A percentile compares a stretch with the other conserved stretches of the same genome.
phyloP scores from a whole-genome alignment of 495 filamentous ascomycete genomes.

The Penicillium subrubescens region DNA sequence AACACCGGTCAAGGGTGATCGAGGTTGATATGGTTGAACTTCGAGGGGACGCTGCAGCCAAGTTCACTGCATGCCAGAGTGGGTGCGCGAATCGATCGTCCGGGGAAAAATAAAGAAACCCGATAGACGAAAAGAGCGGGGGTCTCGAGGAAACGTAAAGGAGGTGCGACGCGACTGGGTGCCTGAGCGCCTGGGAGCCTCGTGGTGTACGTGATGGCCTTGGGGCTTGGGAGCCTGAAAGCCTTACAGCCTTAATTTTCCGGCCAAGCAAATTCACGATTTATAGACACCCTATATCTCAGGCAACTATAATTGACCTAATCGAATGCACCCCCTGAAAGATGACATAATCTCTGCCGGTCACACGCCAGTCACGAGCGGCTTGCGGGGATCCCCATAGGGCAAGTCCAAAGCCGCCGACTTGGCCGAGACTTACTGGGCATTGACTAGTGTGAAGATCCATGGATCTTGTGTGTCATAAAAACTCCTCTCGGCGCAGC shows the following conservation, averaged over 20 bases:
- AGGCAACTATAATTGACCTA: background rate
- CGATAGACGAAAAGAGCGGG: conserved; percentile 9
- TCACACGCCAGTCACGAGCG: background rate
- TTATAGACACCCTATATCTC: background rate
- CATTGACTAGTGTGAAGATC: conserved; percentile 5
- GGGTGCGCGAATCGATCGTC: background rate
- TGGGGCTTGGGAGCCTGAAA: background rate
- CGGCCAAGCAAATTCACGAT: too few species aligned
- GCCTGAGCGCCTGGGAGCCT: conserved; percentile 7
- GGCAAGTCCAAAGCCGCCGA: conserved; percentile 3
- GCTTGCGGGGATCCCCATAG: background rate
- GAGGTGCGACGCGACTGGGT: conserved; percentile 17
- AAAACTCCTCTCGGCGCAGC: conserved; percentile 13
- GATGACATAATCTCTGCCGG: background rate
- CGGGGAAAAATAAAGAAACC: conserved; percentile 1
- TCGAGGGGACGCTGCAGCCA: background rate
- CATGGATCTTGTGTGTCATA: conserved; percentile 24
- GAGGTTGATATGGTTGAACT: background rate
- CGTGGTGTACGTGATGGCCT: background rate
- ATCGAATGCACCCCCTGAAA: background rate
- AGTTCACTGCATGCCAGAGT: conserved; percentile 1
- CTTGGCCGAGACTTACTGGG: background rate
- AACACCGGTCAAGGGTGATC: background rate
- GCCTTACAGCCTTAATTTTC: too few species aligned
- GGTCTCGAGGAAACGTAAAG: conserved; percentile 9